Percentiles rank a stretch among this genome's conserved stretches.
phyloP scores from a whole-genome alignment of 2,329 filamentous ascomycete genomes.

The Bretziella fagacearum region DNA sequence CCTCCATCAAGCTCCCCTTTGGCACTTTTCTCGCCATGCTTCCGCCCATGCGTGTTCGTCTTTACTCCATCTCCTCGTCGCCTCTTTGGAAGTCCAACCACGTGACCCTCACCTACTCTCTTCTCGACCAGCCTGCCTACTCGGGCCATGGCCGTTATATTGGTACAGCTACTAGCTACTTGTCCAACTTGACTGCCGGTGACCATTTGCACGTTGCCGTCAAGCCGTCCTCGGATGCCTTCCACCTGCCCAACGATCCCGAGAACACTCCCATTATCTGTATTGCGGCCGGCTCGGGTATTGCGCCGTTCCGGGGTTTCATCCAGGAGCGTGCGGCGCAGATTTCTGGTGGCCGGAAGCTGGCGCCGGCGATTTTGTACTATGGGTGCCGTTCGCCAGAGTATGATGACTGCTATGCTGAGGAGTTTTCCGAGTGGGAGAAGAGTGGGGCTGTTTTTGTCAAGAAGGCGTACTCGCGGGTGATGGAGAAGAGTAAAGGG shows the following conservation, averaged over 20 bases:
- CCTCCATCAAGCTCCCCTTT: constrained; percentile 42
- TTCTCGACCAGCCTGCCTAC: constrained; percentile 40
- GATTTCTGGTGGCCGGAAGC: constrained; percentile 30
- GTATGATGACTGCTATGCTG: constrained; percentile 42
- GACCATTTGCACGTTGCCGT: constrained; percentile 35
- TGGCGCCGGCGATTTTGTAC: constrained; percentile 48
- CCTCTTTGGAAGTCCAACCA: constrained; percentile 40
- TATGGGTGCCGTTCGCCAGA: constrained; percentile 41
- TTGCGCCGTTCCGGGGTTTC: constrained; percentile 48
- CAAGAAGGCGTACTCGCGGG: constrained; percentile 35
- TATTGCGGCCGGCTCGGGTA: constrained; percentile 35
- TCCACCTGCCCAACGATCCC: constrained; percentile 31
- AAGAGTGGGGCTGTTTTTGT: constrained; percentile 42
- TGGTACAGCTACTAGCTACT: constrained; percentile 45
- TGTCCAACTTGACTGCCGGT: constrained; percentile 30
- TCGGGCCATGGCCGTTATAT: constrained; percentile 33
- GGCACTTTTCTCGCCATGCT: constrained; percentile 53
- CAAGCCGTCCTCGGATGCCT: constrained; percentile 26
- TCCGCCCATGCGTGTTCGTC: constrained; percentile 60
- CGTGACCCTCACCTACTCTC: constrained; percentile 50
- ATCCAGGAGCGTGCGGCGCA: constrained; percentile 42
- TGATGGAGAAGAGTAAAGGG: constrained; percentile 27
- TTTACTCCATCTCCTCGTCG: constrained; percentile 65
- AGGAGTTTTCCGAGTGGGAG: constrained; percentile 43
- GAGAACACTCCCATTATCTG: constrained; percentile 34